Base-by-base conservation (phyloP, 2,329 filamentous ascomycete genomes). In the Cordyceps cicadae region DNA sequence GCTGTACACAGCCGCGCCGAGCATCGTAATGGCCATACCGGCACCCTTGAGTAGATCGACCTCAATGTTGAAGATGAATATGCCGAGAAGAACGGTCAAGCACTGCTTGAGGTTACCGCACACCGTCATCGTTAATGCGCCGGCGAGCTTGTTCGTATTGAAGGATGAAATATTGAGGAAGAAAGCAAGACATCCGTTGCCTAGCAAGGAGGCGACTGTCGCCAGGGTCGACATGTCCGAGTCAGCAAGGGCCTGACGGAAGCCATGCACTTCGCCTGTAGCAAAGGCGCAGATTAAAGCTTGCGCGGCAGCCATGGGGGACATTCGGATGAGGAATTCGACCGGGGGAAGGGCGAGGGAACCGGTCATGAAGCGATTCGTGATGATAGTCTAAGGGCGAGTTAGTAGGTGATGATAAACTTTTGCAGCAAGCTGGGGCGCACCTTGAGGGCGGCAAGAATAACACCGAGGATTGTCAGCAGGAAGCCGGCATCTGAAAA, bases 291-390 rank as follows among this genome's bases (percentile, higher is more conserved):
- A 83, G 48, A 78, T 67, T 50, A 84, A 66, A 17, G 81, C 81
- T 70, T 85, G 82, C 43, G 79, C 66, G 45, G 78, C 81, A 12
- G 84, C 84, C 9, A 87, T 76, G 1, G 83, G 84, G 14, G 81
- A 84, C 81, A 86, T 83, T 69, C 82, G 79, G 67, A 83, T 76
- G n/a, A 86, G 77, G 19, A 86, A 77, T 67, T 87, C 84, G 63
- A 85, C 75, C 2, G 83, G 79, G 0, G 81, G 79, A 3, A 86
- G 77, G 21, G 79, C 77, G 32, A 86, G 76, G 3, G 78, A 76
- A 37, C 83, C 83, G 9, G 84, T 87, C 81, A 86, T 85, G 66
- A 87, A 79, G 67, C 81, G 79, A 72, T 87, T 87, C 41, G 84
- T 85, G 34, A 82, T 81, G 39, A 87, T 81, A 1, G 83, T 86